A percentile compares a stretch with the other conserved stretches of the same genome.
Evolutionary conservation across 257 asterid species (phyloP).

Genomic region (Solanum virginianum): DNA sequence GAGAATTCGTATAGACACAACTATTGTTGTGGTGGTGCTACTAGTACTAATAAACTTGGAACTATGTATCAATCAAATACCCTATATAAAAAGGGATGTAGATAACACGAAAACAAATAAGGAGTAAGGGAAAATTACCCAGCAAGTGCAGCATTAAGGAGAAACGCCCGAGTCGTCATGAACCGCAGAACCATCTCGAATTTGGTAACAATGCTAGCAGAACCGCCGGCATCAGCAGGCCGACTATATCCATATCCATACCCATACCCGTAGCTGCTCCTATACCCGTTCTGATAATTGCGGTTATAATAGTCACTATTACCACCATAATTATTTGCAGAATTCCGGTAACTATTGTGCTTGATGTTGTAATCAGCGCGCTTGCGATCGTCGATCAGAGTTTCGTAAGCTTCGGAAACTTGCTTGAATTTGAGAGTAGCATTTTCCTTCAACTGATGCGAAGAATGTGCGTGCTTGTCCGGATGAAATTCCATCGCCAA

Average conservation of each 20-base stretch:
- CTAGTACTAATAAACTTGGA: not conserved
- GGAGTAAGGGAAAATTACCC: conserved; percentile 27
- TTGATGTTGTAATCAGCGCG: conserved; percentile 62
- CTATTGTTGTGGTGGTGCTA: not conserved
- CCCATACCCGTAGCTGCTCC: conserved; percentile 10
- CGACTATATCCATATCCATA: conserved; percentile 24
- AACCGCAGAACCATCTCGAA: conserved; percentile 50
- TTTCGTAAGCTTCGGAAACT: conserved; percentile 80
- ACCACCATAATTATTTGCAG: not conserved
- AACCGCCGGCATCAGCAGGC: conserved; percentile 9
- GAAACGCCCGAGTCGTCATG: conserved; percentile 48
- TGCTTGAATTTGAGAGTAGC: conserved; percentile 65
- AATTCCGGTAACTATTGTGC: not conserved
- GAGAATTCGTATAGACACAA: not conserved
- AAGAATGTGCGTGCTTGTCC: conserved; percentile 70
- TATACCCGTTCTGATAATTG: conserved; percentile 11
- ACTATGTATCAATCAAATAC: not conserved
- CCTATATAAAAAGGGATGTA: not conserved
- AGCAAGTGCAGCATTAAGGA: conserved; percentile 54
- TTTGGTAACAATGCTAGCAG: conserved; percentile 17
- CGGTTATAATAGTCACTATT: not conserved
- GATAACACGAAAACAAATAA: not conserved
- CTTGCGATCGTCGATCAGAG: conserved; percentile 53
- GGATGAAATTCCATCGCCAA: conserved; percentile 87
- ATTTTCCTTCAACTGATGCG: conserved; percentile 31